Evolutionary conservation across 202 grass and related monocot species (phyloP).

Genomic region (Brachypodium distachyon): DNA sequence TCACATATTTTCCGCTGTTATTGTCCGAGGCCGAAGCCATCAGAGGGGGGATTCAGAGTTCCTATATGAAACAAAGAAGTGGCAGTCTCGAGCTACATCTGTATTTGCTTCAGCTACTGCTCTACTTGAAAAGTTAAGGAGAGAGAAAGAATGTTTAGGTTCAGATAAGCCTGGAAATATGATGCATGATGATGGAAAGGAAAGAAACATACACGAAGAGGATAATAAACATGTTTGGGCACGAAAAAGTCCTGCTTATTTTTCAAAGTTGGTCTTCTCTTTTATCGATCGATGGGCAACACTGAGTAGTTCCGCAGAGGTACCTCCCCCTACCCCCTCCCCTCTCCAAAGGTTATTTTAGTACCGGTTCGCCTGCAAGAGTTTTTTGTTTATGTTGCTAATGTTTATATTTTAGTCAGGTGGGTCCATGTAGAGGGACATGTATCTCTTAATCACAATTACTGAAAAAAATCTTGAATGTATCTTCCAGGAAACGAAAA

Average conservation of each 20-base stretch:
- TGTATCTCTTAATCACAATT: neutral
- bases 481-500: slow-evolving; percentile 61
- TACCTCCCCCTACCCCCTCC: neutral
- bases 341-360: neutral
- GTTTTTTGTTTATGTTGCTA: neutral
- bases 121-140: slow-evolving; percentile 91
- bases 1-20: slow-evolving; percentile 71
- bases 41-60: slow-evolving; percentile 73
- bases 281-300: slow-evolving; percentile 49
- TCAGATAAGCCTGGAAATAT: slow-evolving; percentile 57
- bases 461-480: neutral
- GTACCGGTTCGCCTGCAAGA: neutral
- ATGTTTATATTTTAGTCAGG: neutral
- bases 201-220: slow-evolving; percentile 40
- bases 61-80: slow-evolving; percentile 81
- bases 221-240: slow-evolving; percentile 55
- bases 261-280: slow-evolving; percentile 75
- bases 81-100: slow-evolving; percentile 76
- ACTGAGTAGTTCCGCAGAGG: slow-evolving; percentile 42
- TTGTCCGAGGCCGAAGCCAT: slow-evolving; percentile 59
- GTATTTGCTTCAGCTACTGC: slow-evolving; percentile 98
- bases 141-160: slow-evolving; percentile 75
- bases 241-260: slow-evolving; percentile 60
- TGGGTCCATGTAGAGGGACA: neutral
- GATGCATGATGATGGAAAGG: slow-evolving; percentile 43